Base-by-base conservation (phyloP, 768 basidiomycete species). In the Epithele typhae region DNA sequence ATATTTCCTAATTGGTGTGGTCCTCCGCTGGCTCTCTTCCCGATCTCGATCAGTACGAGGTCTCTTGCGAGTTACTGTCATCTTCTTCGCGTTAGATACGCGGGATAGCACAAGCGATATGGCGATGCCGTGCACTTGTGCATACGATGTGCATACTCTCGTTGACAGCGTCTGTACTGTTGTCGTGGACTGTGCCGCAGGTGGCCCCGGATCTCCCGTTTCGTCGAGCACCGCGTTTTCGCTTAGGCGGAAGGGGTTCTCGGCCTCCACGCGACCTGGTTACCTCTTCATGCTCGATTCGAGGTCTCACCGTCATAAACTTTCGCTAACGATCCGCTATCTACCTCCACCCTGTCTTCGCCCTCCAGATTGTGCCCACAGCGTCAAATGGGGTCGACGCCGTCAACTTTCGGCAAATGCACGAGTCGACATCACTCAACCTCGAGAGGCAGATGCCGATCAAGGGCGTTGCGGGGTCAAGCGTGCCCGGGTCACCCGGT, bases 391-490 rank as follows among this genome's bases (percentile, higher is more conserved):
- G 84, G 39, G 67, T 77, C 49, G 92, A 94, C 62, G 84, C 87
- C 17, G 80, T 82, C 66, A 93, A 96, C 69, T 95, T 92, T 73
- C 89, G 94, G 38, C 77, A 85, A 46, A 68, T 96, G 63, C 85
- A 91, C 56, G 95, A 98, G 68, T 93, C 90, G 34, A 80, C 83
- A 49, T 93, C 90, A 51, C 75, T 97, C 59, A 92, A 96, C 65
- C 77, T 95, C 56, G 93, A 93, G 66, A 49, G 48, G 43, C 61
- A 67, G 53, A 45, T 42, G 17, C 53, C 45, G 5, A 65, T 70
- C 49, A 61, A 61, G 41, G 71, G 64, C 12, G 61, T 66, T 22
- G 61, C 68, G 37, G 67, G 71, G 23, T 56, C 61, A n/a, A 55
- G 56, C 18, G 48, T 56, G 15, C 56, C 55, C 15, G 69, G 69